Percentiles rank a stretch among this genome's conserved stretches.
Evolutionary conservation across 208 protist species (phyloP).

Genomic region (Borovskyia barvae): DNA sequence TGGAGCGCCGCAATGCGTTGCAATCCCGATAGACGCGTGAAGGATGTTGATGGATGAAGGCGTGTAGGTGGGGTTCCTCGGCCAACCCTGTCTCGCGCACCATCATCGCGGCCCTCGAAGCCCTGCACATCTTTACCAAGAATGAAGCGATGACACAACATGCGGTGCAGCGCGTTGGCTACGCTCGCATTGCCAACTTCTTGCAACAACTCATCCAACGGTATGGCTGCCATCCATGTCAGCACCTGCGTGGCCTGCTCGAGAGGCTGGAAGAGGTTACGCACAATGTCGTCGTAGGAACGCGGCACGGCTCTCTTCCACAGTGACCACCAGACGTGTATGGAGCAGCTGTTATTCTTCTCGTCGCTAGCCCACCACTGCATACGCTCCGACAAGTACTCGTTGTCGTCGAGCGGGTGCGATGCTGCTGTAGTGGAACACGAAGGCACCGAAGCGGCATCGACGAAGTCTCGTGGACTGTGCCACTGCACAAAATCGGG

Average conservation of each 20-base stretch:
- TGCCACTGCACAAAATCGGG: slow-evolving; percentile 88
- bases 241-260: slow-evolving; percentile 49
- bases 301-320: slow-evolving; percentile 62
- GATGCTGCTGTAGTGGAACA: not conserved
- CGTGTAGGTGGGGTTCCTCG: not conserved
- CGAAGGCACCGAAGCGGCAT: not conserved
- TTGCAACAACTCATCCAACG: slow-evolving; percentile 31
- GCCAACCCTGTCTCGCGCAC: not conserved
- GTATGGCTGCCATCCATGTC: slow-evolving; percentile 51
- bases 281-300: slow-evolving; percentile 44
- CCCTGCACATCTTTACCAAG: slow-evolving; percentile 20
- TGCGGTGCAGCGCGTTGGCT: slow-evolving; percentile 53
- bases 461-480: slow-evolving; percentile 79
- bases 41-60: too few relatives aligned
- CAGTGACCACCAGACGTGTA: slow-evolving; percentile 69
- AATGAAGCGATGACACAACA: slow-evolving; percentile 62
- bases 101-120: not conserved
- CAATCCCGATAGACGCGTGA: too few relatives aligned
- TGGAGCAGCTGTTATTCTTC: slow-evolving; percentile 6
- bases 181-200: slow-evolving; percentile 58
- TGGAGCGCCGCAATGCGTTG: slow-evolving; percentile 26
- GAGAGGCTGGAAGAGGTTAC: slow-evolving; percentile 34
- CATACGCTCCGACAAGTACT: slow-evolving; percentile 79
- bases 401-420: slow-evolving; percentile 29
- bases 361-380: slow-evolving; percentile 15